Evolutionary conservation across 2,329 filamentous ascomycete genomes (phyloP).

Genomic region (Ceratocystis cacaofunesta): DNA sequence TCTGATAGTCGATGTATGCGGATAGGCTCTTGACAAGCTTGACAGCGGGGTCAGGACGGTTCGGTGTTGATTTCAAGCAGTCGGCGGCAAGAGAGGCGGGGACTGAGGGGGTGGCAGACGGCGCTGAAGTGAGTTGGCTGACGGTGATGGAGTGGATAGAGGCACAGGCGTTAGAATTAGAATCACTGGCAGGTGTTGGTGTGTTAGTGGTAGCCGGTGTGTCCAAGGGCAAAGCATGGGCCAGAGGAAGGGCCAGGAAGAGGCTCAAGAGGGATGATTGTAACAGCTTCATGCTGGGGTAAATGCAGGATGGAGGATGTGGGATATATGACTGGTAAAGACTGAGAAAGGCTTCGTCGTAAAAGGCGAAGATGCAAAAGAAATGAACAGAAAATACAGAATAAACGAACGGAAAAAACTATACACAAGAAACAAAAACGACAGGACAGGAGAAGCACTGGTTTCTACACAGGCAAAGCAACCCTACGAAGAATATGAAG

Average conservation of each 20-base stretch:
- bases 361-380: background rate
- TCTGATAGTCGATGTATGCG: slow-evolving; percentile 34
- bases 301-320: background rate
- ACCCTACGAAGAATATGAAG: background rate
- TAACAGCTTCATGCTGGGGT: background rate
- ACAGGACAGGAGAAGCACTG: background rate
- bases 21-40: slow-evolving; percentile 27
- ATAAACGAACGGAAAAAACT: slow-evolving; percentile 1
- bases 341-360: background rate
- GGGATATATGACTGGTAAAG: background rate
- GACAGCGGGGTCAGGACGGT: slow-evolving; percentile 24
- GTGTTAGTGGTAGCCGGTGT: background rate
- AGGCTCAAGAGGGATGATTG: background rate
- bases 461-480: background rate
- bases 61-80: slow-evolving; percentile 28
- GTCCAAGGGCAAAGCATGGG: background rate
- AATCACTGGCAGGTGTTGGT: background rate
- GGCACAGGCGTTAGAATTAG: slow-evolving; percentile 1
- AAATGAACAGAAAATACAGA: slow-evolving; percentile 4
- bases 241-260: background rate
- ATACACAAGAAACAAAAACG: slow-evolving; percentile 5
- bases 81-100: slow-evolving; percentile 26
- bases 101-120: slow-evolving; percentile 23
- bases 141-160: slow-evolving; percentile 4
- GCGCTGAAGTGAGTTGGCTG: background rate